A percentile compares a stretch with the other conserved stretches of the same genome.
Conservation (phyloP, 345 rosid genomes). For the Corchorus olitorius region DNA sequence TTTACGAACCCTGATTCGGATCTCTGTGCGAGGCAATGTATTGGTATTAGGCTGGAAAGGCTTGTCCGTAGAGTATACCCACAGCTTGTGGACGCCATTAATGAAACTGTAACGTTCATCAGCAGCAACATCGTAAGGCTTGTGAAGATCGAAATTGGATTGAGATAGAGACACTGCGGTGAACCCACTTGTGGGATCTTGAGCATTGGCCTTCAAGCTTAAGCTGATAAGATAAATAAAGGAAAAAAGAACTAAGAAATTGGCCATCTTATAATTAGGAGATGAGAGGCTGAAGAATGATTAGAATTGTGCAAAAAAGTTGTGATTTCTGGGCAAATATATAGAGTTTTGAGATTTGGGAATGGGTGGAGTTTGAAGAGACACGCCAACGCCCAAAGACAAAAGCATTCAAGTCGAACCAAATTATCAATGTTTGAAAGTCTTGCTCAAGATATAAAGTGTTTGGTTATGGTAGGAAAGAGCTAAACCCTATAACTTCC, state of each 20-base stretch:
- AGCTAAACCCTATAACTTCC: too few species aligned
- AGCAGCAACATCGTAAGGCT: slow-evolving; percentile 20
- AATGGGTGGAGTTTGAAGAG: not conserved
- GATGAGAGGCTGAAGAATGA: not conserved
- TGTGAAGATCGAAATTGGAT: slow-evolving; percentile 24
- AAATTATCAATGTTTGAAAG: too few species aligned
- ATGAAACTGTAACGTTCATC: slow-evolving; percentile 21
- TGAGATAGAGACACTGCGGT: slow-evolving; percentile 8
- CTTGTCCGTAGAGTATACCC: slow-evolving; percentile 33
- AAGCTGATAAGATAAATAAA: not conserved
- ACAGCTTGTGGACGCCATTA: slow-evolving; percentile 25
- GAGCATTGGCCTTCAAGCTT: not conserved
- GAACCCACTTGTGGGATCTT: slow-evolving; percentile 18
- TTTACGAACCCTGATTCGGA: slow-evolving; percentile 24
- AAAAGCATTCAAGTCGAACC: not conserved
- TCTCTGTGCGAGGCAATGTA: slow-evolving; percentile 32
- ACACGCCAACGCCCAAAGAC: not conserved
- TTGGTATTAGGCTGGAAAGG: slow-evolving; percentile 26
- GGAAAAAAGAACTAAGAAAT: not conserved
- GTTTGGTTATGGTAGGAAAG: too few species aligned
- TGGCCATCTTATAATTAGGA: not conserved
- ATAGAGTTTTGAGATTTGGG: not conserved
- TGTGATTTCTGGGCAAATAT: not conserved
- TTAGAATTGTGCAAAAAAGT: not conserved
- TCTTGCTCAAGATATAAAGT: too few species aligned